Evolutionary conservation across 2,329 filamentous ascomycete species (phyloP).

Genomic region (Stachybotrys chartarum): DNA sequence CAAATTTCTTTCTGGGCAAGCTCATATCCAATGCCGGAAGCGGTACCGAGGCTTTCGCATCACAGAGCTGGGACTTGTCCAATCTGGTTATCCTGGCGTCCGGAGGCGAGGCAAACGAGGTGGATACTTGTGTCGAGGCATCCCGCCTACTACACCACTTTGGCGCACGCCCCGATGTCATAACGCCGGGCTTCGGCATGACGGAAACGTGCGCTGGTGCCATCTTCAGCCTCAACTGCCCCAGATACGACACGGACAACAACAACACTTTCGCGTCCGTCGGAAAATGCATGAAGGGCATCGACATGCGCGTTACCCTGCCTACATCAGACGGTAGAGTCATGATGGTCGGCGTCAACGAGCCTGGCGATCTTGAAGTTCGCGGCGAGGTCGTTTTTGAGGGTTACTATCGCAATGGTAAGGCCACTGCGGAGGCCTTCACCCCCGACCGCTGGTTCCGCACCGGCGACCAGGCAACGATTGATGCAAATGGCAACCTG

Average conservation of each 20-base stretch:
- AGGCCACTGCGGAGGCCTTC: slow-evolving; percentile 49
- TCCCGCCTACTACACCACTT: slow-evolving; percentile 19
- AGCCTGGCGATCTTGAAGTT: slow-evolving; percentile 50
- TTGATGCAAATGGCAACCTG: slow-evolving; percentile 27
- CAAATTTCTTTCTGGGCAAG: slow-evolving; percentile 26
- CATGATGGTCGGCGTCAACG: not conserved
- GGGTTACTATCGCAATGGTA: slow-evolving; percentile 53
- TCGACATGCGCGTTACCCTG: slow-evolving; percentile 28
- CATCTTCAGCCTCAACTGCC: slow-evolving; percentile 35
- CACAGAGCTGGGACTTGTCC: slow-evolving; percentile 10
- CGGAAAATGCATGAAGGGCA: slow-evolving; percentile 28
- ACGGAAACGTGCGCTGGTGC: slow-evolving; percentile 45
- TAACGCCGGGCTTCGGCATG: slow-evolving; percentile 39
- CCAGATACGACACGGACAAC: slow-evolving; percentile 26
- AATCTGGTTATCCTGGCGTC: slow-evolving; percentile 25
- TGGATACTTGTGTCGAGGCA: slow-evolving; percentile 20
- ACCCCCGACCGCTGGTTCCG: slow-evolving; percentile 39
- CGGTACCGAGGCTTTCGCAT: not conserved
- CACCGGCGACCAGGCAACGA: slow-evolving; percentile 28
- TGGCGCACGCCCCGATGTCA: slow-evolving; percentile 23
- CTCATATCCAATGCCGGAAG: slow-evolving; percentile 6
- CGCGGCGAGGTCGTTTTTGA: slow-evolving; percentile 54
- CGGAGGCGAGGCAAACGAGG: slow-evolving; percentile 38
- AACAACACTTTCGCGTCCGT: slow-evolving; percentile 24
- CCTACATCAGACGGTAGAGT: not conserved